phyloP scores from a whole-genome alignment of 306 rosid species.

The Senna tora region DNA sequence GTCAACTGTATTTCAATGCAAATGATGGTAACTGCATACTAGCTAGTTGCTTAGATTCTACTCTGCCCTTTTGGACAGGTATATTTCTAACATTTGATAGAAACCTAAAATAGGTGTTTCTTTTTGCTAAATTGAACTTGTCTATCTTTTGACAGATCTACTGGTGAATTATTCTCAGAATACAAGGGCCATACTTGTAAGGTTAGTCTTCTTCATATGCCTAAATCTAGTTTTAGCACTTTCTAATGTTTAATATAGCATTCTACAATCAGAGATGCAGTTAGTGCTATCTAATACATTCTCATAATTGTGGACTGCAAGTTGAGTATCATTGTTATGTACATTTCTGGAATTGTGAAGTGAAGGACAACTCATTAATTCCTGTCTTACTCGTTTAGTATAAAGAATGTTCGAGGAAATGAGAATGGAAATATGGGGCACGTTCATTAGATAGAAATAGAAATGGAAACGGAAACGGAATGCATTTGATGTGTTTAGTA shows the following conservation, averaged over 20 bases:
- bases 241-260: neutral
- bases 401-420: too few relatives aligned
- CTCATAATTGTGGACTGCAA: conserved; percentile 15
- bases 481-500: too few relatives aligned
- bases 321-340: conserved; percentile 24
- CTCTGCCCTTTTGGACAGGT: conserved; percentile 82
- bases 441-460: too few relatives aligned
- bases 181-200: conserved; percentile 84
- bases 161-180: conserved; percentile 85
- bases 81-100: neutral
- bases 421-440: too few relatives aligned
- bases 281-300: neutral
- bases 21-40: conserved; percentile 88
- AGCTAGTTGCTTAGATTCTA: conserved; percentile 87
- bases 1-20: conserved; percentile 91
- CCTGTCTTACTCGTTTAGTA: too few relatives aligned
- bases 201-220: conserved; percentile 56
- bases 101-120: conserved; percentile 13
- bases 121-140: conserved; percentile 21
- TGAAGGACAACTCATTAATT: conserved; percentile 3
- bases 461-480: too few relatives aligned
- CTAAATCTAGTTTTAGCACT: conserved; percentile 29
- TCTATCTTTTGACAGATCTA: conserved; percentile 58
- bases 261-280: neutral
- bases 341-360: conserved; percentile 15